These are phyloP conservation scores for Malania oleifera DNA, from an alignment of 164 flowering plant genomes.

Conservation along the genomic window DNA sequence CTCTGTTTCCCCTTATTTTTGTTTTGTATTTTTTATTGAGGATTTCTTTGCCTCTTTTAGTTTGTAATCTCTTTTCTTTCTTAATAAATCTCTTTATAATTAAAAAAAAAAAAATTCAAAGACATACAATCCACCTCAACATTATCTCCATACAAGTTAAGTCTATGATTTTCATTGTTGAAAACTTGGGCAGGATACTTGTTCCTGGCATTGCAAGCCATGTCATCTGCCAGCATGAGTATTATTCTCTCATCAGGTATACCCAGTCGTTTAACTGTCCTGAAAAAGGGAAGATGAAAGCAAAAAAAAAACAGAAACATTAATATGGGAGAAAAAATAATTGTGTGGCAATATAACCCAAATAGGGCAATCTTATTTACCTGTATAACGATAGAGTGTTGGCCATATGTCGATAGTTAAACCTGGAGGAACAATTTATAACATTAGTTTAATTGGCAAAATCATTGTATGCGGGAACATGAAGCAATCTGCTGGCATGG, in stretches of 20 bases:
- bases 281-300: constrained; percentile 21
- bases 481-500: too few relatives aligned
- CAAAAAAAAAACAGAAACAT: neutral
- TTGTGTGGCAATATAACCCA: neutral
- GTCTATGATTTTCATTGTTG: constrained; percentile 93
- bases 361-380: constrained; percentile 30
- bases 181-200: constrained; percentile 97
- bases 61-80: too few relatives aligned
- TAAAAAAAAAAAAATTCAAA: neutral
- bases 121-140: constrained; percentile 62
- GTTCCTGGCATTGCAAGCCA: constrained; percentile 98
- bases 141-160: constrained; percentile 96
- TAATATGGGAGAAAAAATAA: neutral
- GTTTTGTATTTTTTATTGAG: too few relatives aligned
- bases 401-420: constrained; percentile 99
- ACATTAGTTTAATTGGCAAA: constrained; percentile 2
- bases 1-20: too few relatives aligned
- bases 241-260: constrained; percentile 99
- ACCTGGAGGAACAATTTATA: constrained; percentile 49
- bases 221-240: constrained; percentile 97
- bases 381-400: constrained; percentile 94
- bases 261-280: constrained; percentile 93
- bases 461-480: too few relatives aligned
- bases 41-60: too few relatives aligned
- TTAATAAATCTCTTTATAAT: too few relatives aligned